phyloP scores from a whole-genome alignment of 1,139 yeast genomes.

The Yamadazyma oceani region DNA sequence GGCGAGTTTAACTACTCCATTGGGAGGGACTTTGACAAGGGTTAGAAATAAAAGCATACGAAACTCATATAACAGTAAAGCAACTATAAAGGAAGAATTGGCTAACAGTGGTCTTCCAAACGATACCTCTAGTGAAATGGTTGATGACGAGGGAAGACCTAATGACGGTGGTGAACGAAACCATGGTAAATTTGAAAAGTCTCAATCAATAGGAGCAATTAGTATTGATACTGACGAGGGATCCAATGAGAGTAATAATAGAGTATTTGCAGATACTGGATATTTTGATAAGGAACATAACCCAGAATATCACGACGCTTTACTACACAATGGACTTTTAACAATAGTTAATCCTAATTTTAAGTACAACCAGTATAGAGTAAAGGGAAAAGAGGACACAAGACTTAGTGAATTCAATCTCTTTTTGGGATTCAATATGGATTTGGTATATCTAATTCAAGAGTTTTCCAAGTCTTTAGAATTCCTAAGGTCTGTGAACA shows the following conservation, averaged over 20 bases:
- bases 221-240: slow-evolving; percentile 14
- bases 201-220: slow-evolving; percentile 1
- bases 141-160: too few relatives aligned
- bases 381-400: slow-evolving; percentile 1
- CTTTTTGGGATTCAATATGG: slow-evolving; percentile 34
- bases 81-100: background rate
- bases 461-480: slow-evolving; percentile 30
- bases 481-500: slow-evolving; percentile 15
- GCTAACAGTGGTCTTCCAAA: too few relatives aligned
- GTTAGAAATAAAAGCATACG: slow-evolving; percentile 3
- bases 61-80: background rate
- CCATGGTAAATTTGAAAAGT: slow-evolving; percentile 5
- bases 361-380: background rate
- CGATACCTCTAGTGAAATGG: too few relatives aligned
- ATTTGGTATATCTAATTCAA: slow-evolving; percentile 27
- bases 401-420: slow-evolving; percentile 30
- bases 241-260: slow-evolving; percentile 18
- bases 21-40: slow-evolving; percentile 32
- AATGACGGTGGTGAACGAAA: too few relatives aligned
- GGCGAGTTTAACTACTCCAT: slow-evolving; percentile 32
- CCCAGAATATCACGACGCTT: slow-evolving; percentile 35
- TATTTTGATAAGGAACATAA: slow-evolving; percentile 27
- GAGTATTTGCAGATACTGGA: slow-evolving; percentile 34
- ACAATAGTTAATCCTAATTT: slow-evolving; percentile 13
- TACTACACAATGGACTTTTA: slow-evolving; percentile 30